Conservation (phyloP, 495 filamentous ascomycete genomes). For the Tuber indicum region DNA sequence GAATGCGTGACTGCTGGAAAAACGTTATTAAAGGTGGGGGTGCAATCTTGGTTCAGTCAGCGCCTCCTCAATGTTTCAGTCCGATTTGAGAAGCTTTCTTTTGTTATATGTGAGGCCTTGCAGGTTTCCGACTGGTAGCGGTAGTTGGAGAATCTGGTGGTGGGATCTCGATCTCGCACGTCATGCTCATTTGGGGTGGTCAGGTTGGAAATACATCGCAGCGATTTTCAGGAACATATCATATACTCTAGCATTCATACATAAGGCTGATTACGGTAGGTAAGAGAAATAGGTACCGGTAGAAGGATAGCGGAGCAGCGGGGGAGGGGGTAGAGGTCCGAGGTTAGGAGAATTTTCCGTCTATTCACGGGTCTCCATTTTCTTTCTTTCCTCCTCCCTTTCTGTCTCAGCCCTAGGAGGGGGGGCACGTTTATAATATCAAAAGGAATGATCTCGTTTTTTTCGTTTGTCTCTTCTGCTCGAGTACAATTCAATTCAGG, state of each 20-base stretch:
- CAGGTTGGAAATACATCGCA: background rate
- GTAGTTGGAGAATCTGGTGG: background rate
- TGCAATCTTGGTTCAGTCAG: constrained; percentile 1
- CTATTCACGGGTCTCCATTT: background rate
- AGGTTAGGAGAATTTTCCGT: background rate
- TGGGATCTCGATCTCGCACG: background rate
- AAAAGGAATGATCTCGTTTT: background rate
- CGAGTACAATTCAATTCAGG: background rate
- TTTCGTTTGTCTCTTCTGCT: background rate
- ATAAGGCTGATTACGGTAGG: background rate
- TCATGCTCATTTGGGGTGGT: background rate
- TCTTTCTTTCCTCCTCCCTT: background rate
- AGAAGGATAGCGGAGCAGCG: background rate
- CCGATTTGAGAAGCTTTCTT: background rate
- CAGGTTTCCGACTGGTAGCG: background rate
- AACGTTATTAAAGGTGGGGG: constrained; percentile 3
- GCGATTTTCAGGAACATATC: constrained; percentile 2
- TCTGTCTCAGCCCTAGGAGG: background rate
- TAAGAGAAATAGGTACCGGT: background rate
- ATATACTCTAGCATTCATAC: background rate
- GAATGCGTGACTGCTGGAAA: background rate
- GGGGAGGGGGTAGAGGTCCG: background rate
- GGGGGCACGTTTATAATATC: background rate
- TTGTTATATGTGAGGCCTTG: background rate
- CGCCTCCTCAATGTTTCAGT: background rate